Conservation (phyloP, 306 rosid genomes). For the Vicia faba region DNA sequence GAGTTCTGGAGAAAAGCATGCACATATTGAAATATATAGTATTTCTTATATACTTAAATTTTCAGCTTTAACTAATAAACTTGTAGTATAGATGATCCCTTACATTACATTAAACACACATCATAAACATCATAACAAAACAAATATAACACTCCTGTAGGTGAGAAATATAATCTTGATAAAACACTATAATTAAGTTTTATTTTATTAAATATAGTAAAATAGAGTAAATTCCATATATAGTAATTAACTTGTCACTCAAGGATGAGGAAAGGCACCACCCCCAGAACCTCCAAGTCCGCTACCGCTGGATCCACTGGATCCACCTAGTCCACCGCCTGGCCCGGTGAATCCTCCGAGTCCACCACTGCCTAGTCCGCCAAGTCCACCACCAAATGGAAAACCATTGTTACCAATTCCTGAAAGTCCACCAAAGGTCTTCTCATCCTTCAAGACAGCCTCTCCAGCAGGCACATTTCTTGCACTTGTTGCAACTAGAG, state of each 20-base stretch:
- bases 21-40: too few species aligned
- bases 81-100: too few species aligned
- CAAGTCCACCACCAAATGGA: slow-evolving; percentile 47
- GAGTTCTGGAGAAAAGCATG: too few species aligned
- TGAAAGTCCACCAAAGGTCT: slow-evolving; percentile 51
- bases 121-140: too few species aligned
- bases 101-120: too few species aligned
- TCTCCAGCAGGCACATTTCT: slow-evolving; percentile 51
- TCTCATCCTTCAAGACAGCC: slow-evolving; percentile 62
- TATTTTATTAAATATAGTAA: not conserved
- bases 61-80: too few species aligned
- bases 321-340: too few species aligned
- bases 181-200: not conserved
- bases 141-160: too few species aligned
- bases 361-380: slow-evolving; percentile 32
- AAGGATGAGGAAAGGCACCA: slow-evolving; percentile 57
- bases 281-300: slow-evolving; percentile 21
- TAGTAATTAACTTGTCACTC: slow-evolving; percentile 27
- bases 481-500: slow-evolving; percentile 40
- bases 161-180: too few species aligned
- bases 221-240: too few species aligned
- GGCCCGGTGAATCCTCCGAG: not conserved
- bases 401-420: slow-evolving; percentile 63
- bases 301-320: not conserved
- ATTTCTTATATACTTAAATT: too few species aligned